Evolutionary conservation across 2,329 filamentous ascomycete genomes (phyloP).

Genomic region (Capronia epimyces): DNA sequence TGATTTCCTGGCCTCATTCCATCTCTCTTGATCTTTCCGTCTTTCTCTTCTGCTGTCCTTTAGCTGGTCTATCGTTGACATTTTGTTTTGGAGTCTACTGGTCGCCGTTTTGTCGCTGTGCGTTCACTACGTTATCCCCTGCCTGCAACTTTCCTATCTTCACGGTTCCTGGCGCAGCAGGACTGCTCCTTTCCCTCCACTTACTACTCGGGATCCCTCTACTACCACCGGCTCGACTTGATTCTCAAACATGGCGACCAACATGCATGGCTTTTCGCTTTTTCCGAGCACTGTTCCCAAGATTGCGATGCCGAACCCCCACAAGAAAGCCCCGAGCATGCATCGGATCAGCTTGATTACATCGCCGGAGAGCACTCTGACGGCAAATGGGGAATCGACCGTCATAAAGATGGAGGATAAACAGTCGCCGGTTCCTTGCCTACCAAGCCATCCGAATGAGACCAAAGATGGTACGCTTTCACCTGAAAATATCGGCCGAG

Average conservation of each 20-base stretch:
- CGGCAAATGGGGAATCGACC: slow-evolving; percentile 17
- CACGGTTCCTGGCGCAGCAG: slow-evolving; percentile 11
- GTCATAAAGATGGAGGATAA: slow-evolving; percentile 23
- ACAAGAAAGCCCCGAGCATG: slow-evolving; percentile 26
- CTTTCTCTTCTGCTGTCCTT: slow-evolving; percentile 12
- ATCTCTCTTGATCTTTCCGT: background rate
- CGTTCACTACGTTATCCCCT: slow-evolving; percentile 1
- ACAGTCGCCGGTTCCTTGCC: slow-evolving; percentile 12
- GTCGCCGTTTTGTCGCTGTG: slow-evolving; percentile 11
- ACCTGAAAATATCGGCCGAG: slow-evolving; percentile 25
- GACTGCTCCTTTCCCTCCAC: slow-evolving; percentile 12
- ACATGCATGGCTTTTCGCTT: slow-evolving; percentile 21
- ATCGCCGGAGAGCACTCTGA: slow-evolving; percentile 12
- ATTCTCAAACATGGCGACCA: slow-evolving; percentile 12
- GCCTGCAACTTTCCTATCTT: background rate
- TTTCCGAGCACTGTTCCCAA: slow-evolving; percentile 25
- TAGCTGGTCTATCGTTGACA: slow-evolving; percentile 14
- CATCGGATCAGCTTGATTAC: slow-evolving; percentile 20
- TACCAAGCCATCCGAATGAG: slow-evolving; percentile 8
- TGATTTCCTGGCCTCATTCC: slow-evolving; percentile 9
- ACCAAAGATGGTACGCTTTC: slow-evolving; percentile 16
- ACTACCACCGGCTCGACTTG: background rate
- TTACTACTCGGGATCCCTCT: slow-evolving; percentile 1
- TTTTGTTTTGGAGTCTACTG: slow-evolving; percentile 16
- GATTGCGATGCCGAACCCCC: slow-evolving; percentile 26